Evolutionary conservation across 306 rosid genomes (phyloP), one percentile per base, ranked within the genome.

Genomic region (Lotus japonicus): DNA sequence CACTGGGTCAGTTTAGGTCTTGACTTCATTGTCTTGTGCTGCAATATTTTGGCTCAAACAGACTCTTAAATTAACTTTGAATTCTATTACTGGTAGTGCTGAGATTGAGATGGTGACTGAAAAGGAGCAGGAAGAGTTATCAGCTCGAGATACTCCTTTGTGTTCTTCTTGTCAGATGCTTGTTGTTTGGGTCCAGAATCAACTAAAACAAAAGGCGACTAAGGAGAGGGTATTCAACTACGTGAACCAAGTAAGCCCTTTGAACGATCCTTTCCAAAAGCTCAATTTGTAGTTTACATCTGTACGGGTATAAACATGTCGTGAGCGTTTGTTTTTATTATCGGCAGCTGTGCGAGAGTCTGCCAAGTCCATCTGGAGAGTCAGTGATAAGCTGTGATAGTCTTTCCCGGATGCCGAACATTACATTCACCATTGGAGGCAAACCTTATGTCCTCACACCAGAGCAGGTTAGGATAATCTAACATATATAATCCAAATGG

Each of bases 361-460:
- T 87, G 18, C 95, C 96, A 64, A 87, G 89, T 78, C 96, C 97
- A 49, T 67, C 82, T 9, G 96, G 88, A 54, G 96, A 89, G 74
- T 89, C 95, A 6, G 73, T 84, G 36, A 62, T 89, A 46, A 71
- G 79, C 72, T 89, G 97, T 62, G 46, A 53, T 13, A 80, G 77
- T 71, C 64, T 92, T 71, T 77, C 86, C 19, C 70, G 41, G 69
- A 59, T 91, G 95, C 97, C 97, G 14, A 79, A 80, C 78, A 64
- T 91, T 36, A 77, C 95, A 10, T 82, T 91, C 82, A 91, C 87
- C 16, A 89, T 89, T 0, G 92, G 82, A 65, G 55, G 74, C 49
- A 79, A 79, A 61, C 80, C 86, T 70, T 89, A 74, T 38, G 54
- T 35, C 62, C 94, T 91, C 78, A 88, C 94, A 63, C 94, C 91